These are phyloP conservation scores for Mortierella polycephala DNA, from an alignment of 371 early-diverging fungal genomes.

Conservation along the genomic window DNA sequence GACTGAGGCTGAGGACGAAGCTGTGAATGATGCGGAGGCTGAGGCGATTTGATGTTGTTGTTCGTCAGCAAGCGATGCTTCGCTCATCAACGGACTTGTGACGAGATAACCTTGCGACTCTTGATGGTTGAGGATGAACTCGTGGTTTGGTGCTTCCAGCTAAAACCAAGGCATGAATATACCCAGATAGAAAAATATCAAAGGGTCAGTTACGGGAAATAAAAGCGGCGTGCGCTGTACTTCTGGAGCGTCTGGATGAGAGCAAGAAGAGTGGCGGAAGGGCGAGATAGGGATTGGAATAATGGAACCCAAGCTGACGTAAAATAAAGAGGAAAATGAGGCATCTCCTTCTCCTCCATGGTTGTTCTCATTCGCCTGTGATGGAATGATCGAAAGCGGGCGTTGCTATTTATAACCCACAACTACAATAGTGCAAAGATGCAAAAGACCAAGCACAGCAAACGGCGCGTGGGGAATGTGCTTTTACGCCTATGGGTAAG, in stretches of 20 bases:
- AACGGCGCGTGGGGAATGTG: too few species aligned
- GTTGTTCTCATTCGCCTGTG: background rate
- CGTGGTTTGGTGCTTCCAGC: conserved; percentile 24
- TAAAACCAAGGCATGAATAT: conserved; percentile 5
- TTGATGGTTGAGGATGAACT: conserved; percentile 38
- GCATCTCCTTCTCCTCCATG: background rate
- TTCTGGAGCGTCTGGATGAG: background rate
- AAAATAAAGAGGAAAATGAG: background rate
- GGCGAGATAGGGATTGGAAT: conserved; percentile 4
- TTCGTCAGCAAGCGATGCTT: conserved; percentile 41
- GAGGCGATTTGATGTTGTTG: conserved; percentile 12
- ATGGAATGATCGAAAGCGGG: background rate
- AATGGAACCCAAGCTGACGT: conserved; percentile 19
- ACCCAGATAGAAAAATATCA: conserved; percentile 1
- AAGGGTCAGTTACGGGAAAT: conserved; percentile 1
- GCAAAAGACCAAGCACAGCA: too few species aligned
- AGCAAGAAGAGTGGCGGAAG: conserved; percentile 1
- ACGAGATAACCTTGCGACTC: conserved; percentile 37
- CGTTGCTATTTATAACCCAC: too few species aligned
- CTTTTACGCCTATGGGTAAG: too few species aligned
- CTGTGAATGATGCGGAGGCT: conserved; percentile 5
- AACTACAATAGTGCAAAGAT: too few species aligned
- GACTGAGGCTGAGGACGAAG: background rate
- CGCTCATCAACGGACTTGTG: conserved; percentile 49
- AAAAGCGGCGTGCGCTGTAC: background rate